phyloP scores from a whole-genome alignment of 2,329 filamentous ascomycete genomes.

The Fusarium fujikuroi region DNA sequence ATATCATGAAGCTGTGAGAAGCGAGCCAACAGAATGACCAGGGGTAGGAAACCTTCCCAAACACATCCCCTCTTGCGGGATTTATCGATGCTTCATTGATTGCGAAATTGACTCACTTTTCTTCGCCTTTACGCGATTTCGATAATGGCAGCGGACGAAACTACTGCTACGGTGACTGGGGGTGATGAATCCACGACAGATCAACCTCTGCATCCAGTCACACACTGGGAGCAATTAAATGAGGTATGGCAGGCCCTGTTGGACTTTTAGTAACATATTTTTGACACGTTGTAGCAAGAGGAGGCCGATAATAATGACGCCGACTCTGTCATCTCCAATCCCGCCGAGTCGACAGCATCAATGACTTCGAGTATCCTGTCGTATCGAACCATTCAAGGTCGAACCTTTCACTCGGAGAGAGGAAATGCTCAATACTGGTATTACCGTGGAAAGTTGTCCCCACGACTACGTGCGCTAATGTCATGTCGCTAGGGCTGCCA shows the following conservation, averaged over 20 bases:
- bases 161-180: too few relatives aligned
- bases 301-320: neutral
- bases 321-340: slow-evolving; percentile 11
- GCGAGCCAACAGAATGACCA: neutral
- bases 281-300: neutral
- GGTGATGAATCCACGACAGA: neutral
- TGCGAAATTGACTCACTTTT: fast-evolving
- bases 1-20: neutral
- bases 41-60: neutral
- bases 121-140: neutral
- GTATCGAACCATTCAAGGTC: slow-evolving; percentile 28
- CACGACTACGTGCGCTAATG: fast-evolving
- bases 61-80: neutral
- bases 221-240: slow-evolving; percentile 8
- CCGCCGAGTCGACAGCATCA: slow-evolving; percentile 23
- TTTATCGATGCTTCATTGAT: neutral
- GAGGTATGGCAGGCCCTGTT: neutral
- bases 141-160: neutral
- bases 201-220: neutral
- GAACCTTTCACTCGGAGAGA: slow-evolving; percentile 25
- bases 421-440: slow-evolving; percentile 26
- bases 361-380: slow-evolving; percentile 26
- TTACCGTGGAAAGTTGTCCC: neutral
- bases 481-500: slow-evolving; percentile 6
- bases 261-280: fast-evolving